Base-by-base conservation (phyloP, 805 yeast species). In the Cyberlindnera bimundalis region DNA sequence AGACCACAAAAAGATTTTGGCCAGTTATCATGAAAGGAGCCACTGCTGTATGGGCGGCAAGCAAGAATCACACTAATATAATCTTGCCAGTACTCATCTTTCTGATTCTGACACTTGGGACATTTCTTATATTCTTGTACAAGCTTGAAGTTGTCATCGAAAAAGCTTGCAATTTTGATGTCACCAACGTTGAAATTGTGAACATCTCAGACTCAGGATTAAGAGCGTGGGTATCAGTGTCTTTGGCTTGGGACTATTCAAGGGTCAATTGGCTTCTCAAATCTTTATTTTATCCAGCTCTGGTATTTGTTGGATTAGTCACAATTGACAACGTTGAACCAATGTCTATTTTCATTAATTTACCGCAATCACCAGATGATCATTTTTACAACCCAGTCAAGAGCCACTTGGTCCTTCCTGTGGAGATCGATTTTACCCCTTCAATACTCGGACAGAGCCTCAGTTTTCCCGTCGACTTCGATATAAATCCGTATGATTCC, bases 231-330 rank as follows among this genome's bases (percentile, higher is more conserved):
- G 35, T 50, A 7, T 28, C 42, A 5, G 45, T 44, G 4, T 23
- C 45, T 1, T 19, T 53, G 18, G 25, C 35, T 8, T 46, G 52
- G 38, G 48, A 56, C 18, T 56, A 54, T 37, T 31, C 49, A 1
- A 29, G 36, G 6, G 37, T 47, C 6, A 14, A 34, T 15, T 44
- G 45, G 46, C 40, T 43, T 32, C 33, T 32, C 20, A 42, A 34
- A 24, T 8, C 17, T 1, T 8, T 51, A 5, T 43, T 35, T 40
- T 28, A 33, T n/a, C 48, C 53, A 0, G 6, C 41, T 2, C 18
- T 38, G 9, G 17, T 33, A 2, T 1, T 37, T 4, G 6, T 51
- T 14, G 52, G 52, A 2, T 13, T 12, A 2, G 37, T 45, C 2
- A 15, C 19, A 2, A 17, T 56, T 11, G 25, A n/a, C 2, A 42